phyloP scores from a whole-genome alignment of 2,329 filamentous ascomycete species.

The Colletotrichum shisoi region DNA sequence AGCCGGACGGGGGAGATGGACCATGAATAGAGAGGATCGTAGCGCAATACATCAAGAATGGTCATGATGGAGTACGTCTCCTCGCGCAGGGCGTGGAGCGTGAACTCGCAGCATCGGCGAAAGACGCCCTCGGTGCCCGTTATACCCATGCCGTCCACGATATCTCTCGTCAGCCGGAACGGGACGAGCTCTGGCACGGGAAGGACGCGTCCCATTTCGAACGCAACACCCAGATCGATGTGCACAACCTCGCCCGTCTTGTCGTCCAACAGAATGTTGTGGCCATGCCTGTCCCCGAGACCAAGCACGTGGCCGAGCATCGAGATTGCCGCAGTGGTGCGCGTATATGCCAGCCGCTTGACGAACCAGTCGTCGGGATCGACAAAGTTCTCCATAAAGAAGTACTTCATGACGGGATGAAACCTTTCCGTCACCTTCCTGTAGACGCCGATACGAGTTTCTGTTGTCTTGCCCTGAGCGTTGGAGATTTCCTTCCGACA shows the following conservation, averaged over 20 bases:
- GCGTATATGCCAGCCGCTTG: slow-evolving; percentile 86
- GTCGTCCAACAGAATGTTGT: slow-evolving; percentile 94
- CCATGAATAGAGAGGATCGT: slow-evolving; percentile 97
- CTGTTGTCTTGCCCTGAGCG: slow-evolving; percentile 73
- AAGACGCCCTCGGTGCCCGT: slow-evolving; percentile 96
- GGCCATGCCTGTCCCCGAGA: slow-evolving; percentile 90
- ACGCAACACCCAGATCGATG: slow-evolving; percentile 95
- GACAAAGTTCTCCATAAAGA: slow-evolving; percentile 93
- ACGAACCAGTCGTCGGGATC: slow-evolving; percentile 97
- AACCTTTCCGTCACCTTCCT: slow-evolving; percentile 81
- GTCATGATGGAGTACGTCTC: slow-evolving; percentile 99
- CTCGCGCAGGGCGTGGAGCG: slow-evolving; percentile 89
- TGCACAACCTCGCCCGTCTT: slow-evolving; percentile 93
- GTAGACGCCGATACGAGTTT: slow-evolving; percentile 77
- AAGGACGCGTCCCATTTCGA: slow-evolving; percentile 94
- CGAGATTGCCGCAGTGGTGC: slow-evolving; percentile 92
- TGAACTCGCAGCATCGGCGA: slow-evolving; percentile 97
- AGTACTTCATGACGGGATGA: slow-evolving; percentile 92
- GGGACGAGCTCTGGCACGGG: slow-evolving; percentile 95
- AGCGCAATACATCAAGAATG: slow-evolving; percentile 95
- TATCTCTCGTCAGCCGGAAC: slow-evolving; percentile 90
- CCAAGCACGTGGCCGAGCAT: slow-evolving; percentile 94
- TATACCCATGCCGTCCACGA: slow-evolving; percentile 96
- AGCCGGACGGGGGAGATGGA: slow-evolving; percentile 77
- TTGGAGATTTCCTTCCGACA: slow-evolving; percentile 82